These are phyloP conservation scores for Ceratobasidium papillatum DNA, from an alignment of 1,284 basidiomycete species.

Conservation along the genomic window DNA sequence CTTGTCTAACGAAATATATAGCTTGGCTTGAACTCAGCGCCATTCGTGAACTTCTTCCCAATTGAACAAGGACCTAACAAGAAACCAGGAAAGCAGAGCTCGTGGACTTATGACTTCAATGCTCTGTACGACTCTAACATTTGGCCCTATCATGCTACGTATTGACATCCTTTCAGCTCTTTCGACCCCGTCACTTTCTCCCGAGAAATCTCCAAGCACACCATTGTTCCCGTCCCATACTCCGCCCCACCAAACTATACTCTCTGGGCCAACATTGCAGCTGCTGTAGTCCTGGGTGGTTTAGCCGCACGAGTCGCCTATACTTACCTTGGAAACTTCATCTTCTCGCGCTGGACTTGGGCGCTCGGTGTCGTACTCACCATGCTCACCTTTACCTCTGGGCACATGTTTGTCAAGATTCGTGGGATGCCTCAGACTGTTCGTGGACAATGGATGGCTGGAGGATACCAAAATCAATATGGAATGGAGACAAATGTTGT, in stretches of 20 bases:
- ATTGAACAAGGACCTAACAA: conserved; percentile 73
- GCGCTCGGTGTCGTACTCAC: conserved; percentile 59
- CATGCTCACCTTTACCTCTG: conserved; percentile 81
- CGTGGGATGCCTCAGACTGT: conserved; percentile 77
- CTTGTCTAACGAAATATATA: conserved; percentile 49
- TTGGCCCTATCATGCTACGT: conserved; percentile 6
- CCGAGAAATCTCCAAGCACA: conserved; percentile 73
- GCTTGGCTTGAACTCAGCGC: conserved; percentile 77
- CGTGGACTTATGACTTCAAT: conserved; percentile 80
- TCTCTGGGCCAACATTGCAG: conserved; percentile 60
- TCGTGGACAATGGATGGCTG: conserved; percentile 79
- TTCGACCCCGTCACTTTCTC: conserved; percentile 82
- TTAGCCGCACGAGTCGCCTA: conserved; percentile 64
- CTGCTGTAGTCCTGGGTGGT: conserved; percentile 56
- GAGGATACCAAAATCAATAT: conserved; percentile 89
- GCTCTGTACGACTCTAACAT: conserved; percentile 60
- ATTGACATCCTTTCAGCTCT: conserved; percentile 62
- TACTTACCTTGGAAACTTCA: conserved; percentile 64
- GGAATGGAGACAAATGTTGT: conserved; percentile 94
- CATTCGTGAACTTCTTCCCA: conserved; percentile 80
- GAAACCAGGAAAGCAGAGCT: conserved; percentile 61
- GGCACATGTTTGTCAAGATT: conserved; percentile 98
- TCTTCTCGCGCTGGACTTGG: conserved; percentile 85
- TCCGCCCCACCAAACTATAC: conserved; percentile 69
- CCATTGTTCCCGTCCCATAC: conserved; percentile 78